Evolutionary conservation across 345 rosid genomes (phyloP).

Genomic region (Sonneratia alba): DNA sequence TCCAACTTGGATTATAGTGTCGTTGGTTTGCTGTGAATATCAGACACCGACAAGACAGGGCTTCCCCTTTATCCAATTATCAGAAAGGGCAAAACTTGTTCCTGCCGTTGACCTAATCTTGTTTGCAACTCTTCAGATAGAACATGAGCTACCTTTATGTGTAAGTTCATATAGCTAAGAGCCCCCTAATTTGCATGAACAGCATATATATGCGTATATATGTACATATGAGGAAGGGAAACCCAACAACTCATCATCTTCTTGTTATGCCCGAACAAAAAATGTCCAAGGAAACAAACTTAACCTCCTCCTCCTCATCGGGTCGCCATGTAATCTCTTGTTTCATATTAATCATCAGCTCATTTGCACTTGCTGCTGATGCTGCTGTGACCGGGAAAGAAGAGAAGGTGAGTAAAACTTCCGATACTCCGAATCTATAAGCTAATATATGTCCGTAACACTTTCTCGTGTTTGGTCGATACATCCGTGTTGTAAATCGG

Average conservation of each 20-base stretch:
- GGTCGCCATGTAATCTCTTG: neutral
- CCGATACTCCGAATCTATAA: neutral
- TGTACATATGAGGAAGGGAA: neutral
- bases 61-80: too few species aligned
- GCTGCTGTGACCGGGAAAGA: neutral
- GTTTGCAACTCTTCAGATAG: neutral
- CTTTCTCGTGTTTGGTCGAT: neutral
- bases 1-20: too few species aligned
- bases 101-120: neutral
- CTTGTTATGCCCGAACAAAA: neutral
- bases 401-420: neutral
- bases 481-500: neutral
- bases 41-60: too few species aligned
- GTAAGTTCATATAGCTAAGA: neutral
- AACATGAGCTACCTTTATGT: neutral
- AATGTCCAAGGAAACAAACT: neutral
- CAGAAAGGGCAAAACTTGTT: too few species aligned
- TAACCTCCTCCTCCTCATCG: neutral
- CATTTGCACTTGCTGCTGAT: neutral
- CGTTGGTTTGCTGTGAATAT: too few species aligned
- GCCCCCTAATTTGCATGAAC: neutral
- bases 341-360: neutral
- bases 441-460: neutral
- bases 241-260: neutral
- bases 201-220: neutral